These are phyloP conservation scores for Nigrospora sphaerica DNA, from an alignment of 2,329 filamentous ascomycete species.

Conservation along the genomic window DNA sequence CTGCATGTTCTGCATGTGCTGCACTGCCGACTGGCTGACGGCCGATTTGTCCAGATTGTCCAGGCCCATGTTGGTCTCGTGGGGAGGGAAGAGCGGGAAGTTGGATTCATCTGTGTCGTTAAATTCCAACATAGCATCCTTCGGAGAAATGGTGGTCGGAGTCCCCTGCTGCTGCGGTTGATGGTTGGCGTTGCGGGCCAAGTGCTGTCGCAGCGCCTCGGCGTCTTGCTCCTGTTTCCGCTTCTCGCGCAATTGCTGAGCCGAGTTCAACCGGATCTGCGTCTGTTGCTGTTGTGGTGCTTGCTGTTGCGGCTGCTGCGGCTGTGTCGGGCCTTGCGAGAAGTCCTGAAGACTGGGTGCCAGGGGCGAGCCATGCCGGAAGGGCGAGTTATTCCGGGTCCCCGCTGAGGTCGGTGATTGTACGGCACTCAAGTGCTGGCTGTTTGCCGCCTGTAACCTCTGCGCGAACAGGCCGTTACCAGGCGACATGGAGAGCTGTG, in stretches of 20 bases:
- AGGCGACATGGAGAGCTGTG: slow-evolving; percentile 40
- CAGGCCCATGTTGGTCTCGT: slow-evolving; percentile 38
- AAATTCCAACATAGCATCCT: slow-evolving; percentile 84
- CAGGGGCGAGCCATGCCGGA: slow-evolving; percentile 63
- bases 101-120: slow-evolving; percentile 64
- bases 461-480: slow-evolving; percentile 62
- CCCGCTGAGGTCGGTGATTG: slow-evolving; percentile 40
- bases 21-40: slow-evolving; percentile 5
- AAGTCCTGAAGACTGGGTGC: slow-evolving; percentile 41
- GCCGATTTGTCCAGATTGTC: slow-evolving; percentile 29
- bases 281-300: slow-evolving; percentile 34
- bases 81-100: slow-evolving; percentile 66
- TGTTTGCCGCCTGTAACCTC: slow-evolving; percentile 72
- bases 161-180: slow-evolving; percentile 37
- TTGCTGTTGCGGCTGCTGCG: slow-evolving; percentile 33
- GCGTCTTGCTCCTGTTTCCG: slow-evolving; percentile 54
- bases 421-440: slow-evolving; percentile 57
- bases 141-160: slow-evolving; percentile 88
- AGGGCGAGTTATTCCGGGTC: slow-evolving; percentile 70
- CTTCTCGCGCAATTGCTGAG: slow-evolving; percentile 54
- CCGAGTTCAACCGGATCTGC: slow-evolving; percentile 41
- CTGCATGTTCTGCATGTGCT: slow-evolving; percentile 4
- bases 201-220: slow-evolving; percentile 32
- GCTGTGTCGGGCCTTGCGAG: slow-evolving; percentile 18
- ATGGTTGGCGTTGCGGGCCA: slow-evolving; percentile 26